Conservation (phyloP, 139 green algal genomes). For the Penium margaritaceum region DNA sequence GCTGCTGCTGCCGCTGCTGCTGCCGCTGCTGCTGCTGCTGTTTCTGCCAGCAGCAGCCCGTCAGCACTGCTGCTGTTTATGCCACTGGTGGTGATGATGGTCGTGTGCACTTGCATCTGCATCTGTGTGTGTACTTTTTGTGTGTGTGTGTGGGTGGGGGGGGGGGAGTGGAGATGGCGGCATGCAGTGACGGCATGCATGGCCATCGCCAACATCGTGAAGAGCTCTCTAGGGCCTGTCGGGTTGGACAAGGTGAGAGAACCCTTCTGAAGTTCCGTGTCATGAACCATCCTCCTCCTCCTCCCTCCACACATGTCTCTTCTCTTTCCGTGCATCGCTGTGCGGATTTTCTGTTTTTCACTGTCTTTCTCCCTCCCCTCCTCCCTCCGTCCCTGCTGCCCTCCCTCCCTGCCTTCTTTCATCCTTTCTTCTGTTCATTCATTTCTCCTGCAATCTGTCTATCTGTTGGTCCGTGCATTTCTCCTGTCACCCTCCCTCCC, state of each 20-base stretch:
- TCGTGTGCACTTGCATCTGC: neutral
- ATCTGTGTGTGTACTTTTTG: slow-evolving; percentile 20
- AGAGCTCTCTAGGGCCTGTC: slow-evolving; percentile 86
- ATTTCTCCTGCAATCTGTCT: too few species aligned
- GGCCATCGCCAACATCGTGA: slow-evolving; percentile 95
- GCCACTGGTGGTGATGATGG: neutral
- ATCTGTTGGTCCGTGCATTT: too few species aligned
- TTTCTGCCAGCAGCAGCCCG: neutral
- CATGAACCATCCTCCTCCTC: neutral
- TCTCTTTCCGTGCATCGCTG: neutral
- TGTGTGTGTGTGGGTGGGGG: neutral
- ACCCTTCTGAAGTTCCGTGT: neutral
- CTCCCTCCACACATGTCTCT: neutral
- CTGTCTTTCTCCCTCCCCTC: too few species aligned
- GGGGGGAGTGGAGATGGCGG: neutral
- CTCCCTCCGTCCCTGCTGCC: too few species aligned
- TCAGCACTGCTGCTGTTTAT: neutral
- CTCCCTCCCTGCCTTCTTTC: too few species aligned
- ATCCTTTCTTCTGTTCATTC: too few species aligned
- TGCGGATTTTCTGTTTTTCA: too few species aligned
- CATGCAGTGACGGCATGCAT: slow-evolving; percentile 72
- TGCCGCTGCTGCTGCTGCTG: slow-evolving; percentile 1
- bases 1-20: neutral
- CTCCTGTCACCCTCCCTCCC: too few species aligned
- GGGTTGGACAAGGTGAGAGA: slow-evolving; percentile 89